Evolutionary conservation across 345 rosid genomes (phyloP), one percentile per base, ranked within the genome.

Genomic region (Limnanthes douglasii): DNA sequence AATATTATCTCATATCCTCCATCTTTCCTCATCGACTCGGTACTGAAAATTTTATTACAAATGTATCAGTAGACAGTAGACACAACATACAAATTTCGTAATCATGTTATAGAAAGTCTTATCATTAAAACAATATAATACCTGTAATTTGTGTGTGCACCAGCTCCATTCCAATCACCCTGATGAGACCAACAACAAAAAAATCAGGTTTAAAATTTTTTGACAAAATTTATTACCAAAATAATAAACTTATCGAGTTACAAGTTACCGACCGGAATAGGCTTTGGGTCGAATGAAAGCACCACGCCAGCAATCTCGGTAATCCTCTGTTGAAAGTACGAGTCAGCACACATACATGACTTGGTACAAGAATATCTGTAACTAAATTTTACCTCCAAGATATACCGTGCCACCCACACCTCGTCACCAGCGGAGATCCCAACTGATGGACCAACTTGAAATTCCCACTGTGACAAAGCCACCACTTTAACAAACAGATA

Each of bases 121-220:
- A 11, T 14, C 5, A 56, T 10, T 19, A 41, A 53, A 43, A 45
- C 10, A 0, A 10, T 1, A 15, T 37, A 12, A 14, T 11, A 54
- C 94, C 94, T 75, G 66, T 76, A 85, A 13, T 80, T 85, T 1
- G 90, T 73, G 66, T 85, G 96, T 21, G 96, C 90, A n/a, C 93
- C 93, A 8, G 96, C 96, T 5, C 96, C 93, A 33, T 85, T 85
- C 96, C 96, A 85, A 17, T 85, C 90, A 21, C 96, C 96, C 85
- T 72, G 35, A 14, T 11, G 2, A 14, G 6, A 1, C 8, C 10
- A 10, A 14, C n/a, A 21, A 24, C 11, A 32, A 0, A 5, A 12
- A n/a, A 3, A 4, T 0, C 14, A 0, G 12, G 11, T 26, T 26
- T 12, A 2, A 2, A 8, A 2, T 26, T 26, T 26, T 2, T 12